Conservation (phyloP, 257 asterid species). For the Rhazya stricta region DNA sequence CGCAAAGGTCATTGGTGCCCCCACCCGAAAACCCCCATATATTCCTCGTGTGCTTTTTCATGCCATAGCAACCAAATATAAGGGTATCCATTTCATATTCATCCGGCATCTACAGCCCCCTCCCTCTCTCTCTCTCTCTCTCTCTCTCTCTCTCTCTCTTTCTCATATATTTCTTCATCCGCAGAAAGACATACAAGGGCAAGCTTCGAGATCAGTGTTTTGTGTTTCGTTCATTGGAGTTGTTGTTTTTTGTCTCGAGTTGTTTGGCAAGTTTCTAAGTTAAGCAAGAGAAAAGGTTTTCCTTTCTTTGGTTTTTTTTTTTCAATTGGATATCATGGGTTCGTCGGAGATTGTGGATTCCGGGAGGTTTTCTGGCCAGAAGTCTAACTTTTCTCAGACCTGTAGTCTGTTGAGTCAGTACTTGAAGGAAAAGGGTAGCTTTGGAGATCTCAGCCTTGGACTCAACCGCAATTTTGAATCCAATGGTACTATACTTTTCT, state of each 20-base stretch:
- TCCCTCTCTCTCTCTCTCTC: neutral
- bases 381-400: constrained; percentile 64
- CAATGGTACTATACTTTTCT: constrained; percentile 29
- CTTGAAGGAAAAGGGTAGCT: constrained; percentile 62
- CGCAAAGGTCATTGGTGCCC: neutral
- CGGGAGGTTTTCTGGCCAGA: constrained; percentile 43
- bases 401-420: constrained; percentile 66
- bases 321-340: constrained; percentile 11
- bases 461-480: constrained; percentile 33
- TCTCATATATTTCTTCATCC: neutral
- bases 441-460: constrained; percentile 66
- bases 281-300: neutral
- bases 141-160: neutral
- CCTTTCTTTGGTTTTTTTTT: too few species aligned
- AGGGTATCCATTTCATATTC: neutral
- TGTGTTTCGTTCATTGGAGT: neutral
- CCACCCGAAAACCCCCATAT: constrained; percentile 32
- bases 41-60: constrained; percentile 51
- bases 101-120: neutral
- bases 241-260: neutral
- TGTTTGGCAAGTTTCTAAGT: neutral
- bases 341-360: constrained; percentile 52
- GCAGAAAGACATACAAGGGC: neutral
- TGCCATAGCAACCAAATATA: neutral
- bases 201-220: neutral